These are phyloP conservation scores for Aegilops bicornis DNA, from an alignment of 176 grass and related monocot species.

Conservation along the genomic window DNA sequence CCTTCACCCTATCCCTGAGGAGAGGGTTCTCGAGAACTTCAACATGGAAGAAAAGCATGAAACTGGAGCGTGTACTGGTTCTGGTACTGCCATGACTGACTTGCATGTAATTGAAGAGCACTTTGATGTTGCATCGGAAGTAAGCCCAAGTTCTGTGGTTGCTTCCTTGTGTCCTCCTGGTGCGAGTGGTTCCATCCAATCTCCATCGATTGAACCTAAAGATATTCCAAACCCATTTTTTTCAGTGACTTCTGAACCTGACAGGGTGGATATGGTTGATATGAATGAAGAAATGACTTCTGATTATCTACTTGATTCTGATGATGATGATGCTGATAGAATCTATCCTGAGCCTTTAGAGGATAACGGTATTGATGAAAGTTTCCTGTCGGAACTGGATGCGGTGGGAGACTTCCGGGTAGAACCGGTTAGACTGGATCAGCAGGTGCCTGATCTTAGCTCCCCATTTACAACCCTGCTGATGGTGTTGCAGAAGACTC, in stretches of 20 bases:
- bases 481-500: constrained; percentile 26
- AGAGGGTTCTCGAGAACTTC: constrained; percentile 54
- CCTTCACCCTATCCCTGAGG: constrained; percentile 71
- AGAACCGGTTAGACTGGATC: constrained; percentile 42
- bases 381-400: constrained; percentile 71
- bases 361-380: constrained; percentile 61
- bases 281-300: constrained; percentile 31
- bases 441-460: constrained; percentile 17
- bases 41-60: constrained; percentile 35
- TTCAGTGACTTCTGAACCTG: constrained; percentile 26
- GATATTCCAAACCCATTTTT: constrained; percentile 33
- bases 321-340: constrained; percentile 71
- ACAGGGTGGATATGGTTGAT: constrained; percentile 21
- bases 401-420: constrained; percentile 66
- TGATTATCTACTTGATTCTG: constrained; percentile 59
- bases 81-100: constrained; percentile 31
- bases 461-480: constrained; percentile 17
- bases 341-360: constrained; percentile 67
- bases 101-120: constrained; percentile 53
- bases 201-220: constrained; percentile 25
- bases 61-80: constrained; percentile 27
- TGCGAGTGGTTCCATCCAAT: constrained; percentile 28
- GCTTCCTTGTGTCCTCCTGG: constrained; percentile 21
- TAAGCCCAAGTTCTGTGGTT: constrained; percentile 8
- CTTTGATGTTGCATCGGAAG: constrained; percentile 40